Base-by-base conservation (phyloP, 2,329 filamentous ascomycete species). In the Salinomyces thailandicus region DNA sequence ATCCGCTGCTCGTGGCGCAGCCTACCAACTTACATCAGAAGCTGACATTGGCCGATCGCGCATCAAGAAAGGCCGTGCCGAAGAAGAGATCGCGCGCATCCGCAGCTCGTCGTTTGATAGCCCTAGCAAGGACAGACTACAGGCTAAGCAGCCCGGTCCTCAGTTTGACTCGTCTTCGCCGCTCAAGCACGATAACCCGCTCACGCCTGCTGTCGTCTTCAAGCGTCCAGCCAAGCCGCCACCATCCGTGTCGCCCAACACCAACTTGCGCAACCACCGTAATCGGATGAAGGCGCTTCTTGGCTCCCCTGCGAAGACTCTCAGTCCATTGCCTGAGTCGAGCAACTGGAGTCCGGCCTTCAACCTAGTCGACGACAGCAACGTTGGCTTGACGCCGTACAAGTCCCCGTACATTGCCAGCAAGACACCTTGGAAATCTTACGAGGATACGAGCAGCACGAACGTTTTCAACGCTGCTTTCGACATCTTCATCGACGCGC, bases 81-180 rank as follows among this genome's bases (percentile, higher is more conserved):
- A 96, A 60, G 87, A 93, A 52, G 91, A 95, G 61, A 95, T 98
- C 66, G 84, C 83, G 31, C 84, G 89, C 27, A 80, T 96, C 36
- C 81, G 91, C 47, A 84, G 83, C 44, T 95, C 89, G 2, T 94
- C 86, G 2, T 89, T 87, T 52, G 87, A 94, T 53, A 96, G 87
- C 54, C 91, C 91, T 4, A 83, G 77, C 33, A 86, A 85, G 63
- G 50, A 55, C 28, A 42, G 48, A 33, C 70, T 73, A 9, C 66
- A 66, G 38, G 64, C 69, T 42, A 67, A 69, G 22, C 71, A 73
- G 31, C 54, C 60, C 7, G 47, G 39, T 28, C 47, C 51, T 15
- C 47, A 50, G 26, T 53, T 59, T 32, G 45, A 39, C 18, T 59
- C 55, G 2, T 67, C 65, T 15, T 64, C 65, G 15, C 47, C 53